Evolutionary conservation across 345 rosid species (phyloP), one percentile per base, ranked within the genome.

Genomic region (Boechera retrofracta): DNA sequence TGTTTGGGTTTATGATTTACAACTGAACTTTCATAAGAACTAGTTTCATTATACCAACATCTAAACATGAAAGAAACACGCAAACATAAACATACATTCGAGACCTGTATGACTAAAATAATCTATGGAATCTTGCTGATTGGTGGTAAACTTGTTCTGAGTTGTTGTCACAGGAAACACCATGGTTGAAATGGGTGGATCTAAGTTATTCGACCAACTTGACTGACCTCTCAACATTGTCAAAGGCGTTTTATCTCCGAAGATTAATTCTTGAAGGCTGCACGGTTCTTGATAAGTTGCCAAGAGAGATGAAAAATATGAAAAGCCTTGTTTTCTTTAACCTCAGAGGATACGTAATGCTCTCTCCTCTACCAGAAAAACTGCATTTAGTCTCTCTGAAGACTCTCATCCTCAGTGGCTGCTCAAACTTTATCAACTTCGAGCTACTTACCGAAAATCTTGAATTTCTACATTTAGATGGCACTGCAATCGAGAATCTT

Each of bases 261-360:
- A 26, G 58, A 13, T 26, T 77, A n/a, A 1, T 2, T 26, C 59
- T 83, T 36, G 47, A 36, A 28, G 53, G 61, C 0, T 83, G 86
- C 68, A 32, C 3, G n/a, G 42, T 15, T 8, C 41, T 79, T 28
- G 36, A 0, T 41, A 45, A 67, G 4, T 33, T 51, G 1, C 58
- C 69, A 4, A 0, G 9, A 4, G 56, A 54, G 3, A 21, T 76
- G 16, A 3, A 38, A 54, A 49, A 18, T 10, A 71, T 67, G 51
- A 28, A 58, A 13, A 58, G 55, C 73, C 77, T 1, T 70, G 41
- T 45, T 45, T 12, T 0, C 11, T 13, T 80, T 55, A 32, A 9
- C 21, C 47, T 81, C 15, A 57, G 21, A 61, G 75, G 56, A 36
- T 81, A 75, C 7, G 29, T 10, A n/a, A 45, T n/a, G n/a, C n/a